phyloP scores from a whole-genome alignment of 345 rosid genomes.

The Ricinus communis region DNA sequence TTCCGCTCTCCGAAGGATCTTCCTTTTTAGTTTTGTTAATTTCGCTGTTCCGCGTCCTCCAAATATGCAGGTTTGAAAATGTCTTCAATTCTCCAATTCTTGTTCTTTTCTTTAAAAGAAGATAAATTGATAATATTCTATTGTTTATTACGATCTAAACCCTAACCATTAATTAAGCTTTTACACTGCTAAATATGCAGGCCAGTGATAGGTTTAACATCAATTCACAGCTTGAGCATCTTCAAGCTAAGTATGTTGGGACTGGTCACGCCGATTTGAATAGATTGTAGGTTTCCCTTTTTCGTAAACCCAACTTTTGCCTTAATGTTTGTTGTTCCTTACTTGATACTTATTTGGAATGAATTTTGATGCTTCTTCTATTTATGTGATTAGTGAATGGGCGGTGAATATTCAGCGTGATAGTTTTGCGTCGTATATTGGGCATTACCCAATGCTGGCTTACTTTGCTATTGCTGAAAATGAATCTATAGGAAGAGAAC shows the following conservation, averaged over 20 bases:
- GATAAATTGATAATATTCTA: too few species aligned
- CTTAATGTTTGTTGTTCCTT: background rate
- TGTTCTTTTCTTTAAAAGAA: background rate
- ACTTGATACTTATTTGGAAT: background rate
- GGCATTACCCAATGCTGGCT: constrained; percentile 78
- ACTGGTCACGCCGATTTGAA: constrained; percentile 93
- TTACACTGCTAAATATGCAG: constrained; percentile 57
- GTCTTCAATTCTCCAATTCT: background rate
- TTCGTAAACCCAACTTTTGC: background rate
- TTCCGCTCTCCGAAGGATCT: too few species aligned
- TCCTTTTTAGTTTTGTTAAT: background rate
- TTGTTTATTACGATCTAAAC: too few species aligned
- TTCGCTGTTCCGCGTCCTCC: background rate
- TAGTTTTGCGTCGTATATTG: constrained; percentile 85
- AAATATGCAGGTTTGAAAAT: constrained; percentile 20
- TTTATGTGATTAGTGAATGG: constrained; percentile 63
- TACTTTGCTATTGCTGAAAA: constrained; percentile 90
- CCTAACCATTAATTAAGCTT: too few species aligned
- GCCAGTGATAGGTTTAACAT: constrained; percentile 98
- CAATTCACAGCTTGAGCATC: constrained; percentile 98
- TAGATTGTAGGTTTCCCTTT: constrained; percentile 60
- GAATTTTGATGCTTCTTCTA: background rate
- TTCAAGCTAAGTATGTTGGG: constrained; percentile 95
- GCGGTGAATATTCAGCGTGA: constrained; percentile 91
- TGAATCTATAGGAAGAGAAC: constrained; percentile 88